A percentile compares a stretch with the other conserved stretches of the same genome.
Evolutionary conservation across 2,329 filamentous ascomycete genomes (phyloP).

Genomic region (Beauveria pseudobassiana): DNA sequence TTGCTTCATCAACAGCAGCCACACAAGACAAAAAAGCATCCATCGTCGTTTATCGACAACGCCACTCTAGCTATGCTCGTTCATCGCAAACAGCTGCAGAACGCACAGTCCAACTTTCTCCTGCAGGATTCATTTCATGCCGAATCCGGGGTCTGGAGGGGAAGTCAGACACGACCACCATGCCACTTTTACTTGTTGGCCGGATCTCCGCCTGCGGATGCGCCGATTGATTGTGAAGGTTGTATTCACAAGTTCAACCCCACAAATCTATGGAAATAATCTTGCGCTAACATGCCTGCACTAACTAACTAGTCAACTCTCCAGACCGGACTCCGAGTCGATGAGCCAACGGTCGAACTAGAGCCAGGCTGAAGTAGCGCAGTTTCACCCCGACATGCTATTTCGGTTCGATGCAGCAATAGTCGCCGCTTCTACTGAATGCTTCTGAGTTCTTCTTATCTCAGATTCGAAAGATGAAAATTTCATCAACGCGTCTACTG

Average conservation of each 20-base stretch:
- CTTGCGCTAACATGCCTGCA: not conserved
- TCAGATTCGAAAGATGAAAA: not conserved
- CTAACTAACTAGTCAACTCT: not conserved
- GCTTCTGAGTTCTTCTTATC: not conserved
- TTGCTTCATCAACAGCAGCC: not conserved
- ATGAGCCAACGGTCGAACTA: not conserved
- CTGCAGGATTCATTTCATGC: not conserved
- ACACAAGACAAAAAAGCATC: not conserved
- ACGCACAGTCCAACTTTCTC: not conserved
- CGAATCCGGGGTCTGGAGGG: not conserved
- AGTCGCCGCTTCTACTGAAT: not conserved
- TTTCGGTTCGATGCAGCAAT: not conserved
- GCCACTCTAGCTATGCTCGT: not conserved
- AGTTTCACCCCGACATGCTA: not conserved
- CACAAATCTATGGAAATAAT: slow-evolving; percentile 6
- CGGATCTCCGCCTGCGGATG: not conserved
- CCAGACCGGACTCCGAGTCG: not conserved
- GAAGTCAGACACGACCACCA: not conserved
- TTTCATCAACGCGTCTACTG: not conserved
- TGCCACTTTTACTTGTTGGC: not conserved
- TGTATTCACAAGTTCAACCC: slow-evolving; percentile 1
- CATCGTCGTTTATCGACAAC: not conserved
- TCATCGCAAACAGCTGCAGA: not conserved
- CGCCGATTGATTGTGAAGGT: slow-evolving; percentile 1
- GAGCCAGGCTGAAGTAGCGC: not conserved